Conservation (phyloP, 345 rosid species). For the Kernera saxatilis region DNA sequence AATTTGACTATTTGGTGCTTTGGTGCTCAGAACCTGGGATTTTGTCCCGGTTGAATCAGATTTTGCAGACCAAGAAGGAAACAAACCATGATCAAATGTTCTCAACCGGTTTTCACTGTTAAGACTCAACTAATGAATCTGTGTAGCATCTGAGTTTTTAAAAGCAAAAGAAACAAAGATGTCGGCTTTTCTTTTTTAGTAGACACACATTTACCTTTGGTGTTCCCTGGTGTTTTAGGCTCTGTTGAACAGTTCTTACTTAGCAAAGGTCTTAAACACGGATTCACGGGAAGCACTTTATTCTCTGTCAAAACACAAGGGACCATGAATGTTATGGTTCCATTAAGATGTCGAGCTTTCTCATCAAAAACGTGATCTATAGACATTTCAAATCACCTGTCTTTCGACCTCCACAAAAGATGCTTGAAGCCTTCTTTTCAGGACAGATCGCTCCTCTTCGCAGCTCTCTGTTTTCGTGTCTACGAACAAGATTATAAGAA, state of each 20-base stretch:
- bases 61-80: slow-evolving; percentile 27
- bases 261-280: background rate
- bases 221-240: slow-evolving; percentile 9
- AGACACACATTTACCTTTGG: slow-evolving; percentile 13
- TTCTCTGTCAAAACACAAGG: slow-evolving; percentile 59
- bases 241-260: background rate
- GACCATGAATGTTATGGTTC: slow-evolving; percentile 6
- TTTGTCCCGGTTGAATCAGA: slow-evolving; percentile 12
- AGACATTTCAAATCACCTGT: slow-evolving; percentile 56
- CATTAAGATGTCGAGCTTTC: slow-evolving; percentile 1
- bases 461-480: slow-evolving; percentile 74
- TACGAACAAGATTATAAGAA: slow-evolving; percentile 26
- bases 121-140: background rate
- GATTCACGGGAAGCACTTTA: slow-evolving; percentile 90
- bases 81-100: slow-evolving; percentile 29
- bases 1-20: slow-evolving; percentile 27
- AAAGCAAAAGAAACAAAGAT: slow-evolving; percentile 3
- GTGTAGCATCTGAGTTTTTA: background rate
- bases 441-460: slow-evolving; percentile 51
- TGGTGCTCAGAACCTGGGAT: slow-evolving; percentile 26
- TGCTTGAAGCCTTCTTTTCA: slow-evolving; percentile 73
- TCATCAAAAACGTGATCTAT: slow-evolving; percentile 15
- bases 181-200: slow-evolving; percentile 2
- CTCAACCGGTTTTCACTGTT: slow-evolving; percentile 18
- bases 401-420: slow-evolving; percentile 82